phyloP scores from a whole-genome alignment of 2,329 filamentous ascomycete species.

The Ploettnerulaceae sp. region DNA sequence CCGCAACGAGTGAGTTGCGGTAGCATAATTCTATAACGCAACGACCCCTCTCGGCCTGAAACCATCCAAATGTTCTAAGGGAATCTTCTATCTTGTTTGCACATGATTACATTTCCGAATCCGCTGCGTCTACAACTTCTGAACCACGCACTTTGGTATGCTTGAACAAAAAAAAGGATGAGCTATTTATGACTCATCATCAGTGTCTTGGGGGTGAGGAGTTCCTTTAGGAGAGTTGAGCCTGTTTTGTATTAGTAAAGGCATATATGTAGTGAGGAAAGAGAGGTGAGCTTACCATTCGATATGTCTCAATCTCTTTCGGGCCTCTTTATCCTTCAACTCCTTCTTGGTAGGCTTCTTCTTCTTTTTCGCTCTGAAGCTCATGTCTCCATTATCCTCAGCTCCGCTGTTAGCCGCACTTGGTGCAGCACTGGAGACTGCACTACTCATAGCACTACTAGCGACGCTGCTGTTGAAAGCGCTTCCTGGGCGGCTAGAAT shows the following conservation, averaged over 20 bases:
- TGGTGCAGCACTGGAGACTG: constrained; percentile 51
- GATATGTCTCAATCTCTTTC: constrained; percentile 80
- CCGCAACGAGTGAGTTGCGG: not conserved
- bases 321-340: constrained; percentile 85
- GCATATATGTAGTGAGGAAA: constrained; percentile 54
- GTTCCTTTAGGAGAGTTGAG: constrained; percentile 35
- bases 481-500: constrained; percentile 61
- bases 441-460: constrained; percentile 52
- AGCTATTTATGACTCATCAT: constrained; percentile 29
- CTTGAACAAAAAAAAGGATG: not conserved
- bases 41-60: constrained; percentile 3
- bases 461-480: constrained; percentile 54
- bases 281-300: constrained; percentile 49
- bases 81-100: constrained; percentile 17
- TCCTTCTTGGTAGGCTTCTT: constrained; percentile 99
- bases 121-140: not conserved
- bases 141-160: constrained; percentile 4
- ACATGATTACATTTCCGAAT: constrained; percentile 18
- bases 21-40: not conserved
- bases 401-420: constrained; percentile 72
- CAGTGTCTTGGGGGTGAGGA: constrained; percentile 31
- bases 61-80: constrained; percentile 18
- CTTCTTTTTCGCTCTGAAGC: constrained; percentile 90
- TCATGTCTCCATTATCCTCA: constrained; percentile 77
- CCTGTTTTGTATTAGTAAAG: constrained; percentile 20